Conservation (phyloP, 2,329 filamentous ascomycete species). For the Pleomassaria siparia region DNA sequence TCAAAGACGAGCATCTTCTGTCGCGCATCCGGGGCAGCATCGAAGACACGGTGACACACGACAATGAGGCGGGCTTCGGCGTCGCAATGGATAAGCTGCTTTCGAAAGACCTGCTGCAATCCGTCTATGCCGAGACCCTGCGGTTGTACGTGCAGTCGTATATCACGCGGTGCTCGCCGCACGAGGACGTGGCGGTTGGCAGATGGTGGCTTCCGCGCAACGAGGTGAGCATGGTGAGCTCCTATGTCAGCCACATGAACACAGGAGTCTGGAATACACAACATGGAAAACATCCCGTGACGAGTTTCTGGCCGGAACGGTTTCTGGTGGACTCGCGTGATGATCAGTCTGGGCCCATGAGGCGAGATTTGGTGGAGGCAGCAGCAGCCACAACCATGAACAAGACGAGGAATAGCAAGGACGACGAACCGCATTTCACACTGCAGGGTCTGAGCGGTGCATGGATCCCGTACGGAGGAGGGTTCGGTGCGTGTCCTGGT, state of each 20-base stretch:
- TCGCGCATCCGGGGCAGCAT: neutral
- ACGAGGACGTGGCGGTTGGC: constrained; percentile 8
- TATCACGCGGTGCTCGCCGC: constrained; percentile 11
- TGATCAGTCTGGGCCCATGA: neutral
- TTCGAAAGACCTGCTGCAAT: constrained; percentile 29
- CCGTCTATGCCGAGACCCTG: constrained; percentile 40
- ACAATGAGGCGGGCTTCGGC: too few relatives aligned
- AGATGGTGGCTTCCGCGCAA: constrained; percentile 23
- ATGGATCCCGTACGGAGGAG: constrained; percentile 35
- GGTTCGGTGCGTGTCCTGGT: constrained; percentile 6
- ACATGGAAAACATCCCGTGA: constrained; percentile 23
- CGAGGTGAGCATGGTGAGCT: constrained; percentile 24
- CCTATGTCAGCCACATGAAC: constrained; percentile 29
- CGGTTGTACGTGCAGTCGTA: constrained; percentile 26
- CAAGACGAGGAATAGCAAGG: too few relatives aligned
- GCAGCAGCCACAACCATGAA: constrained; percentile 12
- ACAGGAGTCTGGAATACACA: constrained; percentile 35
- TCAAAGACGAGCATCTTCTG: constrained; percentile 1
- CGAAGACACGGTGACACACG: too few relatives aligned
- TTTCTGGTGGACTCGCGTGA: constrained; percentile 18
- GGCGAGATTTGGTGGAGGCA: neutral
- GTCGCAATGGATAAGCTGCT: neutral
- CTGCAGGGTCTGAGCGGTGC: constrained; percentile 29
- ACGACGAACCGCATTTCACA: constrained; percentile 12
- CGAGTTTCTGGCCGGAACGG: constrained; percentile 40